Conservation (phyloP, 345 rosid genomes). For the Conringia planisiliqua region DNA sequence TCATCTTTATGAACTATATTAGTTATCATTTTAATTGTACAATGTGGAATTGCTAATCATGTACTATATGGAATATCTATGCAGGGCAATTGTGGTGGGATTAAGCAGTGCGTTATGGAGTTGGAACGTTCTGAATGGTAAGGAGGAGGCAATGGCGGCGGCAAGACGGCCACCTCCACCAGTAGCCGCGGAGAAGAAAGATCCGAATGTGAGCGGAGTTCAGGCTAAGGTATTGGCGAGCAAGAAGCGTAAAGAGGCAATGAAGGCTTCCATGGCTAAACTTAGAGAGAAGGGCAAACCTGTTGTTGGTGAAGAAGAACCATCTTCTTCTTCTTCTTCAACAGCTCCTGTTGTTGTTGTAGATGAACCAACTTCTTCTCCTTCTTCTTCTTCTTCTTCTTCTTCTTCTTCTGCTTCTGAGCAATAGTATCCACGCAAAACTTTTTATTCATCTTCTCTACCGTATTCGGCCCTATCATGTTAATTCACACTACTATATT, state of each 20-base stretch:
- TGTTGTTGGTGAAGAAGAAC: slow-evolving; percentile 22
- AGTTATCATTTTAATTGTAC: background rate
- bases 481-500: slow-evolving; percentile 15
- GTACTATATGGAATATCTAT: background rate
- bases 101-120: slow-evolving; percentile 51
- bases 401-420: slow-evolving; percentile 11
- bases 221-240: slow-evolving; percentile 86
- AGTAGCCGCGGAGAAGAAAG: slow-evolving; percentile 55
- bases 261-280: slow-evolving; percentile 49
- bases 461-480: background rate
- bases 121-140: slow-evolving; percentile 35
- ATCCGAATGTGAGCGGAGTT: slow-evolving; percentile 71
- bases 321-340: slow-evolving; percentile 17
- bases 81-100: slow-evolving; percentile 17
- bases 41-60: background rate
- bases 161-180: slow-evolving; percentile 67
- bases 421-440: slow-evolving; percentile 7
- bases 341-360: slow-evolving; percentile 1
- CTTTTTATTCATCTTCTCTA: slow-evolving; percentile 6
- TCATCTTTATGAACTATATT: background rate
- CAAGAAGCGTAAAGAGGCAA: slow-evolving; percentile 61
- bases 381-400: slow-evolving; percentile 4
- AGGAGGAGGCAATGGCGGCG: slow-evolving; percentile 48
- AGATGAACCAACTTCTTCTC: slow-evolving; percentile 15
- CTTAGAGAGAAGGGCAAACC: slow-evolving; percentile 68